These are phyloP conservation scores for Phytophthora colocasiae DNA, from an alignment of 352 stramenopile species.

Conservation along the genomic window DNA sequence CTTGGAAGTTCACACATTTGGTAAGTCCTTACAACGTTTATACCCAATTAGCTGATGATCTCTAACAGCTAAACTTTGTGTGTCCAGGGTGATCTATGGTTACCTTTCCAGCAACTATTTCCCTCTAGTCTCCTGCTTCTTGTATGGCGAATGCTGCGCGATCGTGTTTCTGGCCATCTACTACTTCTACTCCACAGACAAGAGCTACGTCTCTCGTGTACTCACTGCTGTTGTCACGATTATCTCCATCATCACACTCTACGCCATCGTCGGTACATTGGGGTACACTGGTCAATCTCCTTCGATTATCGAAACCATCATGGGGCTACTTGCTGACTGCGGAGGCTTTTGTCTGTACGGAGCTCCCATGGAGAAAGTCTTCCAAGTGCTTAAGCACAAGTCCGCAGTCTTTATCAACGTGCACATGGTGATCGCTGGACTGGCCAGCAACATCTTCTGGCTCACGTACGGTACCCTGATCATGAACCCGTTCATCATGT, in stretches of 20 bases:
- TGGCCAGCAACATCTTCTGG: constrained; percentile 54
- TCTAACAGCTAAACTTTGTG: constrained; percentile 1
- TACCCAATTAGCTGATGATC: not conserved
- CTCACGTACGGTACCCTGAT: constrained; percentile 47
- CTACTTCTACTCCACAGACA: constrained; percentile 44
- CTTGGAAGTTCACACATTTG: constrained; percentile 44
- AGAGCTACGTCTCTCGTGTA: constrained; percentile 27
- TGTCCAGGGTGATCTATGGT: constrained; percentile 44
- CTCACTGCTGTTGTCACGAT: constrained; percentile 18
- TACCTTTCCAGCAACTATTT: constrained; percentile 48
- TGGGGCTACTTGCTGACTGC: constrained; percentile 35
- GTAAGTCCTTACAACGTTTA: not conserved
- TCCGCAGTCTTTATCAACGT: constrained; percentile 47
- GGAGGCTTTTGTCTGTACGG: constrained; percentile 36
- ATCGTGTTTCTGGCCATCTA: constrained; percentile 53
- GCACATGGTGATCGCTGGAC: constrained; percentile 48
- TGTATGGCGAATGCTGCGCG: constrained; percentile 39
- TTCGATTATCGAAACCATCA: constrained; percentile 27
- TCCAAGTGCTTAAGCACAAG: constrained; percentile 49
- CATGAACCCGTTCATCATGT: constrained; percentile 32
- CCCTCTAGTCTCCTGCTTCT: constrained; percentile 43
- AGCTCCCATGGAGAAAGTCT: constrained; percentile 51
- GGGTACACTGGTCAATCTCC: constrained; percentile 37
- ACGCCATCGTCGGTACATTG: constrained; percentile 38
- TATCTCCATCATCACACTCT: constrained; percentile 36